Base-by-base conservation (phyloP, 75 land plant species). In the Picea sitchensis region DNA sequence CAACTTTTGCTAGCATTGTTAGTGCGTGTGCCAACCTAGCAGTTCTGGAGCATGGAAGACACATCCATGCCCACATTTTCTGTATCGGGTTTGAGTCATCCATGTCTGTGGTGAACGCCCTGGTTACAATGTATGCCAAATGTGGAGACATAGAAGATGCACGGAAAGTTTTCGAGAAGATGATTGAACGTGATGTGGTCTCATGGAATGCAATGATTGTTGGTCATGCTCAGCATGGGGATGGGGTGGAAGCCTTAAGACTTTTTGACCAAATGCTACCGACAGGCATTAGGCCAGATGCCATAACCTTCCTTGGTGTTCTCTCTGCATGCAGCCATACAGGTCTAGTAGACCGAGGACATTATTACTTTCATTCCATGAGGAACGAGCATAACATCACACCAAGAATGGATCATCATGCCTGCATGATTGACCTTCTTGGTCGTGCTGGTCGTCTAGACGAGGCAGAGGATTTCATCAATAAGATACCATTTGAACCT, bases 101-200 rank as follows among this genome's bases (percentile, higher is more conserved):
- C 51, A 75, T 86, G 3, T 84, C 84, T 81, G 87, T 86, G 12
- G 86, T 85, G 0, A 89, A 85, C 65, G 81, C 91, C 0, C 78
- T 93, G 12, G 80, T 93, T 58, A 80, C 86, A 69, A 87, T 93
- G 90, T 93, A 89, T 76, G 79, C 94, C 5, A 93, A 90, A 63
- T 93, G 91, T 82, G 96, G 96, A 65, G 86, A 80, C 72, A 68
- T 86, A 30, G 83, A 83, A 56, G 80, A 77, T 44, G 93, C 93
- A n/a, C 68, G 63, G 62, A 78, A 30, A 11, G 83, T 90, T 0
- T 89, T 90, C 56, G 41, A 84, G 1, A 41, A 59, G 12, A 84
- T 91, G 79, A 68, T 77, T 1, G 26, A 59, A n/a, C 81, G 82
- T 12, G 89, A 90, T 77, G 78, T 91, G 38, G 82, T 90, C 36